Base-by-base conservation (phyloP, 805 yeast species). In the Candida coleopterorum region DNA sequence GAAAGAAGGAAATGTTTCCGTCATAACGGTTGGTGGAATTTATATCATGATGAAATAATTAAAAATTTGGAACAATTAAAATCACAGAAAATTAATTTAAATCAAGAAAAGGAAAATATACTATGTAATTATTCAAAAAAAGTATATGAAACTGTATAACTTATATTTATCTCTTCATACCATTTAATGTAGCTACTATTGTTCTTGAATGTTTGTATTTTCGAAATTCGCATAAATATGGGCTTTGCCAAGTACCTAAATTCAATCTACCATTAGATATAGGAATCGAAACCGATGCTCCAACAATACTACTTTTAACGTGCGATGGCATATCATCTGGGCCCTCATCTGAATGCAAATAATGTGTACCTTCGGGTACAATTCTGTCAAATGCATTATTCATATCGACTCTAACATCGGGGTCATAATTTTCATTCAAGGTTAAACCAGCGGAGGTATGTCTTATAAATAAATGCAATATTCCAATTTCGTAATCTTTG, bases 261-360 rank as follows among this genome's bases (percentile, higher is more conserved):
- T 79, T 81, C 38, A 85, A 60, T 23, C 65, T 54, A 1, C 94
- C 94, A 48, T 83, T 74, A 16, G 69, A 53, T 33, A 85, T 83
- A 2, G 94, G 94, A 29, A 85, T 75, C 3, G 75, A 65, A 18
- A 85, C 60, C 3, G 77, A 68, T 6, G 77, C 81, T 14, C 94
- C 93, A 8, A 81, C 70, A 32, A 75, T 57, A 46, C 40, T 36
- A 14, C 83, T 69, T 52, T 83, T 79, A 35, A 79, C 78, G 55
- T 85, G 94, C 0, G 89, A 84, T 2, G 90, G 85, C 88, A 84
- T 81, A 53, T 85, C 94, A 53, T 85, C 94, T 3, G 84, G 71
- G 1, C 86, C 94, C 56, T 85, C 94, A 37, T 81, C 90, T 10
- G 72, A 75, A 53, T 80, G 89, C 31, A 70, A 49, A 47, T 80